Percentiles rank a stretch among this genome's conserved stretches.
phyloP scores from a whole-genome alignment of 202 grass and related monocot species.

The Brachypodium distachyon region DNA sequence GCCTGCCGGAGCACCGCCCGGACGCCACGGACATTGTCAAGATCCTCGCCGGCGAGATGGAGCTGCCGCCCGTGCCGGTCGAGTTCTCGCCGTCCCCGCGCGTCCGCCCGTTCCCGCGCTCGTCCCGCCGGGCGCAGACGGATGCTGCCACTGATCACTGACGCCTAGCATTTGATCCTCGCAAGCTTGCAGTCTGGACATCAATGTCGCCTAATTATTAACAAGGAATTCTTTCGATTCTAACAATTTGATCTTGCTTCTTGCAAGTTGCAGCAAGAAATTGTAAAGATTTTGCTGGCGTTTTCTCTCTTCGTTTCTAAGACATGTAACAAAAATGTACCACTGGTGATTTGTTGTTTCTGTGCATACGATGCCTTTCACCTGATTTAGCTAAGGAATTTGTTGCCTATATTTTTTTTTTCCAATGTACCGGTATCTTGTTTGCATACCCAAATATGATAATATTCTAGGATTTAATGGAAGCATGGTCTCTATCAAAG shows the following conservation, averaged over 20 bases:
- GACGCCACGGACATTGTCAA: conserved; percentile 73
- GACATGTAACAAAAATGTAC: neutral
- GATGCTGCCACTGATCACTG: neutral
- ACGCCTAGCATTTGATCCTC: no score
- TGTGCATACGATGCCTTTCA: neutral
- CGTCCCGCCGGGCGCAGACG: conserved; percentile 20
- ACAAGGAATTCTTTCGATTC: conserved; percentile 15
- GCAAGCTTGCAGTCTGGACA: neutral
- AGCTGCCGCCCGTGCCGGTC: conserved; percentile 43
- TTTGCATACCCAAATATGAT: neutral
- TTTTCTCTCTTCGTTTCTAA: neutral
- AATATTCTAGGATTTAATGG: neutral
- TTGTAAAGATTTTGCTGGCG: neutral
- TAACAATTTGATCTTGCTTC: neutral
- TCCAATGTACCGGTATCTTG: neutral
- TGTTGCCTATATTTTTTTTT: neutral
- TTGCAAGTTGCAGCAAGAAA: neutral
- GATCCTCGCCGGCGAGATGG: conserved; percentile 87
- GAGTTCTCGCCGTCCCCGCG: conserved; percentile 65
- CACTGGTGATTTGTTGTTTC: neutral
- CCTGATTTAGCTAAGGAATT: neutral
- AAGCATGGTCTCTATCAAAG: neutral
- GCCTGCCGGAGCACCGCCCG: conserved; percentile 58
- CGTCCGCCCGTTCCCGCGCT: conserved; percentile 28
- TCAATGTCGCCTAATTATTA: neutral